Conservation (phyloP, 345 rosid species). For the Trapa incisa region DNA sequence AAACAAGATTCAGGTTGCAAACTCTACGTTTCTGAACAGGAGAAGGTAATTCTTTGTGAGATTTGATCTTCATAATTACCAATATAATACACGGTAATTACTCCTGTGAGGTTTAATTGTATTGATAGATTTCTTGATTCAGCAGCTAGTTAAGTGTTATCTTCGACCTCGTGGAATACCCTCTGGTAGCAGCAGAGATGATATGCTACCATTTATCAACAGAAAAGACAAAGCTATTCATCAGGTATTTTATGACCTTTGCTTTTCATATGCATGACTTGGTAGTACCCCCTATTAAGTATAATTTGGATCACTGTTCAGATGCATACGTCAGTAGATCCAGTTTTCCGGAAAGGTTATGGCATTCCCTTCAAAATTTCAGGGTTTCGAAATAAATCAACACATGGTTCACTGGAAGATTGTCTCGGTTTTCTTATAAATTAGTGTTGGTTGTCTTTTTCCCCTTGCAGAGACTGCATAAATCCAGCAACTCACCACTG, state of each 20-base stretch:
- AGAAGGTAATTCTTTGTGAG: constrained; percentile 7
- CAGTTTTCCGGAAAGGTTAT: background rate
- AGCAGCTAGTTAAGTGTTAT: constrained; percentile 2
- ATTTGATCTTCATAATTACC: background rate
- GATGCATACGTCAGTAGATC: background rate
- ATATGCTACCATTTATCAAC: background rate
- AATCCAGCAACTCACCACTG: constrained; percentile 9
- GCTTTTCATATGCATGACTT: too few species aligned
- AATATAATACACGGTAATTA: background rate
- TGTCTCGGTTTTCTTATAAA: background rate
- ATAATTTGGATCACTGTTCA: background rate
- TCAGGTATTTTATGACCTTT: background rate
- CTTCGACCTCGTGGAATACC: background rate
- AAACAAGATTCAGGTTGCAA: background rate
- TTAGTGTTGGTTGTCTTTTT: background rate
- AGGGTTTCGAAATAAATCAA: too few species aligned
- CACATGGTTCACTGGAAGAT: too few species aligned
- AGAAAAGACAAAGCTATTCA: background rate
- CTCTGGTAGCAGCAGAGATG: background rate
- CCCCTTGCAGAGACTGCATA: constrained; percentile 8
- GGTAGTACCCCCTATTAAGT: background rate
- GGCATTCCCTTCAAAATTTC: too few species aligned
- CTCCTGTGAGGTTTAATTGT: background rate
- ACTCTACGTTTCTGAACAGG: constrained; percentile 5
- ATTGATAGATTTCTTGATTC: background rate